These are phyloP conservation scores for Piper longum DNA, from an alignment of 164 flowering plant species.

Conservation along the genomic window DNA sequence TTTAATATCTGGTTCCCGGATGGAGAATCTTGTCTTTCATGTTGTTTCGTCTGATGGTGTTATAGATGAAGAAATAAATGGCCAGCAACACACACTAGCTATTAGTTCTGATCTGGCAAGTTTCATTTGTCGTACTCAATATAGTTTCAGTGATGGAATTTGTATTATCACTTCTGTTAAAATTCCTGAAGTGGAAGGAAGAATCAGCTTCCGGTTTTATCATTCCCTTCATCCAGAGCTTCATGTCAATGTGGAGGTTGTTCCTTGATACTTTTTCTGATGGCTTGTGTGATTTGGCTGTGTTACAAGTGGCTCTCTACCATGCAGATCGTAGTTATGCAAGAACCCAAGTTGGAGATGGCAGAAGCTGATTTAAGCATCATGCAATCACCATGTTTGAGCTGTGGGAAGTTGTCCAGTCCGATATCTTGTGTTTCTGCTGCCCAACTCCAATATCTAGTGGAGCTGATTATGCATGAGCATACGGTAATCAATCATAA, in stretches of 20 bases:
- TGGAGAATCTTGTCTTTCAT: constrained; percentile 39
- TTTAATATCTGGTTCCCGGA: constrained; percentile 34
- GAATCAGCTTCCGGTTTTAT: constrained; percentile 26
- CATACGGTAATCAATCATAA: constrained; percentile 14
- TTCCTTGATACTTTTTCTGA: not conserved
- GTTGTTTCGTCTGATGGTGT: constrained; percentile 36
- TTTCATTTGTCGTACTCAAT: constrained; percentile 17
- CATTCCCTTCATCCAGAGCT: constrained; percentile 52
- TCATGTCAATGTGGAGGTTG: constrained; percentile 22
- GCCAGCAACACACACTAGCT: constrained; percentile 31
- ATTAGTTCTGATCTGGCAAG: constrained; percentile 19
- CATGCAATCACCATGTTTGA: constrained; percentile 6
- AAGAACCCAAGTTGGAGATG: constrained; percentile 12
- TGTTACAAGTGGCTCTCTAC: not conserved
- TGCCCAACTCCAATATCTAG: constrained; percentile 3
- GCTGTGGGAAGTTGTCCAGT: constrained; percentile 6
- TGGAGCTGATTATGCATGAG: constrained; percentile 9
- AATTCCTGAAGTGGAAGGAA: constrained; percentile 34
- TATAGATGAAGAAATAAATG: constrained; percentile 37
- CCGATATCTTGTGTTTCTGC: constrained; percentile 4
- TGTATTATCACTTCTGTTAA: constrained; percentile 40
- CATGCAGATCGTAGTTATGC: constrained; percentile 22
- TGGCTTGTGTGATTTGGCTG: not conserved
- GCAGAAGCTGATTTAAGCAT: constrained; percentile 3
- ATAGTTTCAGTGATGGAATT: constrained; percentile 38